These are phyloP conservation scores for Gymnopilus dilepis DNA, from an alignment of 768 basidiomycete genomes.

Conservation along the genomic window DNA sequence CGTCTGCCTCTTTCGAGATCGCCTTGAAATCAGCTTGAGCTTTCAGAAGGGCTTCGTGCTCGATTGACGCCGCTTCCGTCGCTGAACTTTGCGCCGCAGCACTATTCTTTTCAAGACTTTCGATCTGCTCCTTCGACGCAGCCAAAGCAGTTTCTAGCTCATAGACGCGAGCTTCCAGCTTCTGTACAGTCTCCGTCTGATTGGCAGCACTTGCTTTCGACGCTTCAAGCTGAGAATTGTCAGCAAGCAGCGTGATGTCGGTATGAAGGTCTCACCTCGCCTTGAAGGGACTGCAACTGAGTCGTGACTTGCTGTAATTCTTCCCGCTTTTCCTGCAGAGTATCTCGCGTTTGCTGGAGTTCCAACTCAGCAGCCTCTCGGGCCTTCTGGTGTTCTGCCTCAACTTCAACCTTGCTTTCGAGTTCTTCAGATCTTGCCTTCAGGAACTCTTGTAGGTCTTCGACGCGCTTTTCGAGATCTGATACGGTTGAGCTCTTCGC, in stretches of 20 bases:
- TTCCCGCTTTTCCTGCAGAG: slow-evolving; percentile 42
- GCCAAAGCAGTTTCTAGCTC: slow-evolving; percentile 55
- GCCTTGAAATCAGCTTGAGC: slow-evolving; percentile 66
- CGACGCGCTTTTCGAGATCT: slow-evolving; percentile 58
- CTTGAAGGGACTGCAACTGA: slow-evolving; percentile 46
- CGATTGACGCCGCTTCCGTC: slow-evolving; percentile 56
- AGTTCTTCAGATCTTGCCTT: slow-evolving; percentile 50
- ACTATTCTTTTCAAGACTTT: slow-evolving; percentile 51
- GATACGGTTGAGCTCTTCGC: slow-evolving; percentile 55
- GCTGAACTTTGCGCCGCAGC: slow-evolving; percentile 48
- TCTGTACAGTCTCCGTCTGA: slow-evolving; percentile 53
- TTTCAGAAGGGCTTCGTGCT: slow-evolving; percentile 67
- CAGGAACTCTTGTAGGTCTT: slow-evolving; percentile 54
- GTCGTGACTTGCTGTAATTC: slow-evolving; percentile 38
- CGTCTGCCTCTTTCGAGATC: slow-evolving; percentile 55
- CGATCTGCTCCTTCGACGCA: slow-evolving; percentile 57
- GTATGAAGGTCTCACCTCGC: slow-evolving; percentile 51
- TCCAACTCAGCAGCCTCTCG: slow-evolving; percentile 56
- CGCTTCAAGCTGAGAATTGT: slow-evolving; percentile 51
- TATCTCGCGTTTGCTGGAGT: slow-evolving; percentile 46
- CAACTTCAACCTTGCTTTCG: slow-evolving; percentile 47
- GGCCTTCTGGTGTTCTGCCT: slow-evolving; percentile 53
- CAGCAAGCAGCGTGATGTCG: slow-evolving; percentile 6
- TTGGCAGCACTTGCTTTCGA: slow-evolving; percentile 44
- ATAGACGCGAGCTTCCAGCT: slow-evolving; percentile 55